These are phyloP conservation scores for Globisporangium paddicum DNA, from an alignment of 352 stramenopile species.

Conservation along the genomic window DNA sequence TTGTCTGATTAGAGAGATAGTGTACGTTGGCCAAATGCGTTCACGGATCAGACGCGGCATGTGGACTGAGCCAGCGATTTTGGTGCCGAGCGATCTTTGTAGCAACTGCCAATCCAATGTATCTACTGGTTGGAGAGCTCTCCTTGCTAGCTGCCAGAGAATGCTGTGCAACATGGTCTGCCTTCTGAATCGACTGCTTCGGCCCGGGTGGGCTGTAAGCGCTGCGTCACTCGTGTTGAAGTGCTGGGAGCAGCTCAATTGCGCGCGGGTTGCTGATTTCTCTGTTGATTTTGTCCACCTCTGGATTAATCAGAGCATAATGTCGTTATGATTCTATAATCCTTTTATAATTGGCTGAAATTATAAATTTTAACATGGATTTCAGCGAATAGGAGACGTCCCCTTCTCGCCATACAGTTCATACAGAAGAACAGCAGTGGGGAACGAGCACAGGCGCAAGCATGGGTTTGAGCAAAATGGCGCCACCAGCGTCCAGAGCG, in stretches of 20 bases:
- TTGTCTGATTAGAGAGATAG: background rate
- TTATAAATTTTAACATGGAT: no score
- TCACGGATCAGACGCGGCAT: background rate
- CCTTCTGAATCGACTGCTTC: no score
- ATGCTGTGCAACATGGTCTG: background rate
- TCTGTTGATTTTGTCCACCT: no score
- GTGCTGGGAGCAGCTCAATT: no score
- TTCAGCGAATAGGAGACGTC: no score
- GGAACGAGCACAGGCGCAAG: background rate
- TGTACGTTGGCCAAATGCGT: background rate
- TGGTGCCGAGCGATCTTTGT: background rate
- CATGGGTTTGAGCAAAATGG: background rate
- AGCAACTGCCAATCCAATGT: background rate
- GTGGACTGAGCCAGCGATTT: background rate
- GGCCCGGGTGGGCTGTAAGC: no score
- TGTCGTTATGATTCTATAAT: no score
- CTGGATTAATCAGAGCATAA: no score
- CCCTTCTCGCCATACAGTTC: no score
- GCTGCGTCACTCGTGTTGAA: no score
- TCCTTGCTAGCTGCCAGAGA: background rate
- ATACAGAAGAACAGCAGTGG: background rate
- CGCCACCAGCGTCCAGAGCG: background rate
- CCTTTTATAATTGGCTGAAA: no score
- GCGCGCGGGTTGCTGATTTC: no score
- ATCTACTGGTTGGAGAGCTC: background rate